These are phyloP conservation scores for Candida anutae DNA, from an alignment of 1,139 yeast genomes.

Conservation along the genomic window DNA sequence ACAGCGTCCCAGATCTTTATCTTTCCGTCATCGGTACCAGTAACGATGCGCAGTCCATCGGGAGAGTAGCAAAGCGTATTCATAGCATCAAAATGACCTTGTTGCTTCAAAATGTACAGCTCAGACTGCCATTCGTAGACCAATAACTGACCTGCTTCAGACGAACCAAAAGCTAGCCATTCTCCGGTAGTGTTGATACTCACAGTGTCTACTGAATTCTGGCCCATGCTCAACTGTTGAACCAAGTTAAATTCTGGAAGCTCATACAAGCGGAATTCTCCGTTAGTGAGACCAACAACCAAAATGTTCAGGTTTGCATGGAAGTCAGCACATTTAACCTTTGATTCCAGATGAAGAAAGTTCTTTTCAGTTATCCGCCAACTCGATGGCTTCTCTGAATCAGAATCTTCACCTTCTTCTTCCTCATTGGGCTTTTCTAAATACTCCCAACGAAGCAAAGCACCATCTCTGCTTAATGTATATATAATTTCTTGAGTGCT, in stretches of 20 bases:
- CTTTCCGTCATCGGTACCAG: constrained; percentile 96
- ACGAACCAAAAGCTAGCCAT: constrained; percentile 95
- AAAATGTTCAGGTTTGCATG: constrained; percentile 65
- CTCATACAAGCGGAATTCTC: constrained; percentile 91
- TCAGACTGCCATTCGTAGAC: constrained; percentile 99
- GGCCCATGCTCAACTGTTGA: constrained; percentile 90
- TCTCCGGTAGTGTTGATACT: constrained; percentile 79
- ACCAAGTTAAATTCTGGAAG: constrained; percentile 62
- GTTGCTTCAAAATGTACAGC: constrained; percentile 89
- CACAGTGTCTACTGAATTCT: constrained; percentile 79
- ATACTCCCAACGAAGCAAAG: constrained; percentile 88
- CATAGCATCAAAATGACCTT: constrained; percentile 91
- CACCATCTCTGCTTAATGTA: constrained; percentile 92
- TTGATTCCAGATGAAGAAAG: constrained; percentile 64
- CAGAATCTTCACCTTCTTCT: constrained; percentile 20
- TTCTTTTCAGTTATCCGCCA: constrained; percentile 85
- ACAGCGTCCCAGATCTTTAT: constrained; percentile 93
- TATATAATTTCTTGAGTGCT: constrained; percentile 80
- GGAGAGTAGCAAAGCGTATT: constrained; percentile 85
- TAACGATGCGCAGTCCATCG: constrained; percentile 86
- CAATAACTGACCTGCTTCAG: constrained; percentile 82
- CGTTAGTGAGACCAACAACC: constrained; percentile 85
- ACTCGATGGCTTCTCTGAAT: constrained; percentile 25
- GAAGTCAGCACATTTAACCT: constrained; percentile 75
- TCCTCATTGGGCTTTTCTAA: constrained; percentile 39